Evolutionary conservation across 352 stramenopile genomes (phyloP), one percentile per base, ranked within the genome.

Genomic region (Phytophthora sansomeana): DNA sequence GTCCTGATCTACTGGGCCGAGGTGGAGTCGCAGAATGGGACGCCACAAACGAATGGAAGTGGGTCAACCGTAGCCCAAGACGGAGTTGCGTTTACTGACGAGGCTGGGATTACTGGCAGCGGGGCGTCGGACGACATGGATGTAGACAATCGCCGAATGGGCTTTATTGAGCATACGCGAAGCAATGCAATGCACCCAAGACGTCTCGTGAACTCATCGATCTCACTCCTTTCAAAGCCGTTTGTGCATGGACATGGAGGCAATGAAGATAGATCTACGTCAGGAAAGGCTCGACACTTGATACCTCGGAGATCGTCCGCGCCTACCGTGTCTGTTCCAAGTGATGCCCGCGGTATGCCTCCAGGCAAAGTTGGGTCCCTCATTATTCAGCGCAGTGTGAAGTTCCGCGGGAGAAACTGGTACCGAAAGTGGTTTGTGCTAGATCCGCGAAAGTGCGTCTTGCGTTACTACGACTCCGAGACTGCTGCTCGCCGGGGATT

Each of bases 361-460:
- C 41, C 72, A 30, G 68, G 78, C 36, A 89, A 93, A 50, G 58
- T 74, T 1, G 85, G 83, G 1, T 72, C 68, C 6, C 55, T 93
- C 6, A 93, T 93, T 47, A 77, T 93, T 29, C 79, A 93, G 59
- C 81, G 85, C 41, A 85, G 75, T 57, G 70, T 90, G 36, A 91
- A 90, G 55, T 91, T 91, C 29, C 82, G 81, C 8, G 82, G 83
- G 19, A 74, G 78, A 5, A 80, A 90, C 47, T 93, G 85, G 85
- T 93, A 93, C 39, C 79, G 83, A 41, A 93, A 93, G 64, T 93
- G 85, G 85, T 91, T 93, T 59, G 81, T 90, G 1, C 53, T 93
- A 7, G 81, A 93, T 54, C 70, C 66, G 6, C 69, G 63, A 24
- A 90, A 92, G 66, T 78, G 76, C n/a, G 50, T 87, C 0, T 38